Evolutionary conservation across 805 yeast species (phyloP).

Genomic region (Ascoidea tarda): DNA sequence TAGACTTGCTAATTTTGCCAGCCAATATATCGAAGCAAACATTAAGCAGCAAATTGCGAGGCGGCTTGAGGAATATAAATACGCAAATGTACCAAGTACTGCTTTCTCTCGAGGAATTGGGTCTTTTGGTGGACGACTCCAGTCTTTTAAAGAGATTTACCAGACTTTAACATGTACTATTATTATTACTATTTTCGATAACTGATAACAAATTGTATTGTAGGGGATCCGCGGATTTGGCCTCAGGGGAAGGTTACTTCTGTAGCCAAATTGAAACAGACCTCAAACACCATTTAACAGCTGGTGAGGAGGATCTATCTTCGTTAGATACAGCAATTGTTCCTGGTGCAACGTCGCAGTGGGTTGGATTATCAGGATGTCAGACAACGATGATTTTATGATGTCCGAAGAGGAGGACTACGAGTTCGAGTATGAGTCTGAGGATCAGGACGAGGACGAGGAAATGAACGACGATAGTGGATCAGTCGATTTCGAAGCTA

Average conservation of each 20-base stretch:
- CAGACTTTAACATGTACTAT: background rate
- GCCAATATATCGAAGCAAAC: background rate
- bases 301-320: background rate
- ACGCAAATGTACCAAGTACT: slow-evolving; percentile 37
- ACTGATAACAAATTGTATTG: background rate
- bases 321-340: background rate
- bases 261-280: no score
- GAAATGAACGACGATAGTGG: slow-evolving; percentile 1
- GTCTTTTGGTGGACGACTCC: slow-evolving; percentile 10
- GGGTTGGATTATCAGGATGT: slow-evolving; percentile 4
- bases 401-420: slow-evolving; percentile 11
- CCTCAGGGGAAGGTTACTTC: background rate
- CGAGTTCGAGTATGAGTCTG: slow-evolving; percentile 10
- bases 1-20: slow-evolving; percentile 29
- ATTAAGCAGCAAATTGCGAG: background rate
- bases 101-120: slow-evolving; percentile 35
- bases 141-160: slow-evolving; percentile 11
- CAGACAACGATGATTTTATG: slow-evolving; percentile 11
- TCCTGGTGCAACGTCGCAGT: no score
- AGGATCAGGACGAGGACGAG: slow-evolving; percentile 10
- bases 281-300: no score
- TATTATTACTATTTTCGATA: background rate
- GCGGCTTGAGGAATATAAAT: slow-evolving; percentile 22
- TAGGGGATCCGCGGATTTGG: background rate
- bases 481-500: slow-evolving; percentile 1